Conservation (phyloP, 495 filamentous ascomycete genomes). For the Rostrohypoxylon terebratum region DNA sequence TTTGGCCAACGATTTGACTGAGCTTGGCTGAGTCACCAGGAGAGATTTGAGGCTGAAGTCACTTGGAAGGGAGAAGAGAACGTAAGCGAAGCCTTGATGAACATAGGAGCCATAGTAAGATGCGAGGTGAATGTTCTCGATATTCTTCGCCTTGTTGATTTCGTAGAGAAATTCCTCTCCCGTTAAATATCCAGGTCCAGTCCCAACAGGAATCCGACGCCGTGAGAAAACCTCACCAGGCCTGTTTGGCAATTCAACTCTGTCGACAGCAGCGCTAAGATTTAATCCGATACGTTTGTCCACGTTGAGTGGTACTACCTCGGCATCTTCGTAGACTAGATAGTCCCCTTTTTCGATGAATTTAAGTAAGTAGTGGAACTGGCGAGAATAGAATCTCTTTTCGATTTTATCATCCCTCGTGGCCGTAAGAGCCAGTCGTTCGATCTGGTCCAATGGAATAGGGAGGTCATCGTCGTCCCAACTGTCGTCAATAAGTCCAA, state of each 20-base stretch:
- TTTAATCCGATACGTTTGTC: slow-evolving; percentile 67
- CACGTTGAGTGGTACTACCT: slow-evolving; percentile 81
- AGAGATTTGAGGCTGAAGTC: slow-evolving; percentile 84
- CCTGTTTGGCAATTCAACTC: slow-evolving; percentile 71
- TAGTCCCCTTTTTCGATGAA: slow-evolving; percentile 77
- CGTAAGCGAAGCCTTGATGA: slow-evolving; percentile 75
- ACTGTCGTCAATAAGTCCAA: slow-evolving; percentile 84
- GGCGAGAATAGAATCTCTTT: slow-evolving; percentile 79
- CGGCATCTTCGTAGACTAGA: slow-evolving; percentile 78
- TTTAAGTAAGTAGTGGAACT: slow-evolving; percentile 83
- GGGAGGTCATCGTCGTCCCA: slow-evolving; percentile 93
- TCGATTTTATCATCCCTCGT: slow-evolving; percentile 72
- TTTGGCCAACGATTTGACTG: slow-evolving; percentile 79
- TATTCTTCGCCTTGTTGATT: slow-evolving; percentile 68
- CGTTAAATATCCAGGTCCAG: slow-evolving; percentile 67
- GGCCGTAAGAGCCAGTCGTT: slow-evolving; percentile 71
- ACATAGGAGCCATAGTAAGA: slow-evolving; percentile 85
- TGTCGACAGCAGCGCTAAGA: slow-evolving; percentile 68
- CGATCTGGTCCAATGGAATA: slow-evolving; percentile 76
- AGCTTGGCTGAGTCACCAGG: slow-evolving; percentile 72
- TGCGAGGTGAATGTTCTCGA: slow-evolving; percentile 84
- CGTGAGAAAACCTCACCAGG: slow-evolving; percentile 73
- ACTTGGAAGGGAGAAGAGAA: slow-evolving; percentile 78
- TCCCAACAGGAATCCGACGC: slow-evolving; percentile 75
- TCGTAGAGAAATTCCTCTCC: slow-evolving; percentile 76